Evolutionary conservation across 768 basidiomycete genomes (phyloP), one percentile per base, ranked within the genome.

Genomic region (Auriscalpium microsporum): DNA sequence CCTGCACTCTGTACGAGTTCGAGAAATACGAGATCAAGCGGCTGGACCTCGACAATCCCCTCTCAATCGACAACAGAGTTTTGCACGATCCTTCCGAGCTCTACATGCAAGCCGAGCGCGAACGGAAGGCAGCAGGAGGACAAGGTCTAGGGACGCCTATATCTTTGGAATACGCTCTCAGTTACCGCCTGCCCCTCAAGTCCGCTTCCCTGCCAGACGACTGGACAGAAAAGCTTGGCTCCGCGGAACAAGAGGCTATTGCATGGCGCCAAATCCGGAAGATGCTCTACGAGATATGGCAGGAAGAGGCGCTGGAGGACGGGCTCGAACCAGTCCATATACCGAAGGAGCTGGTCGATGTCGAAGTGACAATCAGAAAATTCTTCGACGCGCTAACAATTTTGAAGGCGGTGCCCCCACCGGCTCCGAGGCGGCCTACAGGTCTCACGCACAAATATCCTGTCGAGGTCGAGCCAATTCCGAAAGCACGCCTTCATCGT

Each of bases 231-330:
- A 46, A 48, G 50, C 23, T 56, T n/a, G 56, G 50, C 17, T 37
- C 47, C 45, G 47, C 52, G 17, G 48, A 45, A 16, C 58, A 55
- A 8, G 54, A 55, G 14, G 58, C 58, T n/a, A 52, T 50, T 46
- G 44, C 54, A 21, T 55, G 54, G 58, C 60, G 60, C 34, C 54
- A 54, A 17, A 51, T 58, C 21, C 60, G 60, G 46, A 53, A 58
- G 21, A 48, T 61, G 48, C 60, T 61, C 53, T 61, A 58, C 54
- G 58, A 61, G 23, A 28, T 53, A 16, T 52, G 51, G 11, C 58
- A 47, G 13, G 58, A 55, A 36, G 60, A 61, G 48, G 60, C 48
- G 50, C 42, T 59, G 36, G 54, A 14, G n/a, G 58, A 61, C 45
- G 54, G 54, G 37, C 48, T 58, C 3, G 54, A 52, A 16, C 11